phyloP scores from a whole-genome alignment of 2,329 filamentous ascomycete species.

The Calonectria naviculata region DNA sequence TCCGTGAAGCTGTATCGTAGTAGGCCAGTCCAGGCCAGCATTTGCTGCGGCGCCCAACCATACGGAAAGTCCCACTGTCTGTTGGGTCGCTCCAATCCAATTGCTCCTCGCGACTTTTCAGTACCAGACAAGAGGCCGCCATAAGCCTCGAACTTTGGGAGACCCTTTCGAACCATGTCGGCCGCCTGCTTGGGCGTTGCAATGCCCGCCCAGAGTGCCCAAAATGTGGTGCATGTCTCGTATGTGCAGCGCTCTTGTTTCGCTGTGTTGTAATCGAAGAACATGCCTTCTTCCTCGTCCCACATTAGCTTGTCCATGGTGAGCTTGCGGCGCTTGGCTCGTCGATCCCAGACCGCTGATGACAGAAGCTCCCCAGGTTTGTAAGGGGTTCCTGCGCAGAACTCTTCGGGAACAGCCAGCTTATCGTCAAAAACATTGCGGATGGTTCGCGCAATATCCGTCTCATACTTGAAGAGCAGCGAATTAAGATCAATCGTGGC shows the following conservation, averaged over 20 bases:
- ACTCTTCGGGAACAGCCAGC: constrained; percentile 84
- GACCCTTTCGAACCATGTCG: constrained; percentile 80
- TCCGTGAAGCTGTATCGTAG: constrained; percentile 92
- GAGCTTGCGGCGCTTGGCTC: constrained; percentile 84
- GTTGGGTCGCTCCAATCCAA: constrained; percentile 87
- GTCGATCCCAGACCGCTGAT: constrained; percentile 90
- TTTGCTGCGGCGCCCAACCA: constrained; percentile 98
- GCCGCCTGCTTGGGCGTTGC: constrained; percentile 89
- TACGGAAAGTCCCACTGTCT: constrained; percentile 99
- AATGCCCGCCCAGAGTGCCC: constrained; percentile 96
- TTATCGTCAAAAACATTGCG: constrained; percentile 86
- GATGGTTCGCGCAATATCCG: constrained; percentile 89
- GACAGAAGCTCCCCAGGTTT: constrained; percentile 78
- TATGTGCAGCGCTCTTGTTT: constrained; percentile 85
- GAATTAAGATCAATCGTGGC: constrained; percentile 97
- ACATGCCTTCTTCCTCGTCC: constrained; percentile 94
- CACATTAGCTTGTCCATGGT: constrained; percentile 94
- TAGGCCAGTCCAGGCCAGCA: constrained; percentile 95
- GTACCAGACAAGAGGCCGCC: constrained; percentile 92
- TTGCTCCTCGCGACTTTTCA: constrained; percentile 83
- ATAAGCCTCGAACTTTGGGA: constrained; percentile 88
- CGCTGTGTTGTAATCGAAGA: constrained; percentile 94
- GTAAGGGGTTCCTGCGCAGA: constrained; percentile 74
- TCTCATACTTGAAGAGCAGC: constrained; percentile 95
- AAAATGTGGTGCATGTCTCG: constrained; percentile 94